phyloP scores from a whole-genome alignment of 2,329 filamentous ascomycete genomes.

The Talaromyces funiculosus region DNA sequence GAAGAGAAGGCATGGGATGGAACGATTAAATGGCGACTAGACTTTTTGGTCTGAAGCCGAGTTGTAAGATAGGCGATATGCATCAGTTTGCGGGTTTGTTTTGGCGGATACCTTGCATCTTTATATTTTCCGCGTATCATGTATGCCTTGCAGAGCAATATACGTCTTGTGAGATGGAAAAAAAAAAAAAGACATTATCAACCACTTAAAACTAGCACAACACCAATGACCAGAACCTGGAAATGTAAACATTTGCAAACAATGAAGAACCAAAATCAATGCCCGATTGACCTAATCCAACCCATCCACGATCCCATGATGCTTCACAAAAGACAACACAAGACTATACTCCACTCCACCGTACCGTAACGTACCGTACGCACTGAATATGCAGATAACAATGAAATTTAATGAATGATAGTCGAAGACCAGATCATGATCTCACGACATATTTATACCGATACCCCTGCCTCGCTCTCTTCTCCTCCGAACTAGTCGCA shows the following conservation, averaged over 20 bases:
- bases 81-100: neutral
- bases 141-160: neutral
- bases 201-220: neutral
- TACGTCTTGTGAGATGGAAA: neutral
- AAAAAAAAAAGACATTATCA: neutral
- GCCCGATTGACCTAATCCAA: too few relatives aligned
- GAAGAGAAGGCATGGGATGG: neutral
- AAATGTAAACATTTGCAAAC: neutral
- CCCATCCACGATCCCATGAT: neutral
- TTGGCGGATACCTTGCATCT: neutral
- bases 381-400: neutral
- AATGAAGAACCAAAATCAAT: neutral
- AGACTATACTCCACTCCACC: neutral
- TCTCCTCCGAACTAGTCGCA: constrained; percentile 12
- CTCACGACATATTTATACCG: constrained; percentile 32
- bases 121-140: neutral
- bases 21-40: too few relatives aligned
- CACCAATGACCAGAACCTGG: neutral
- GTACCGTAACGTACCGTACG: neutral
- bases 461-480: constrained; percentile 30
- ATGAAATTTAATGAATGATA: neutral
- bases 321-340: neutral
- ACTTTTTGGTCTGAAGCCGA: too few relatives aligned
- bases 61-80: neutral
- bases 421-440: neutral